Base-by-base conservation (phyloP, 129 eudicot species). In the Deinandra increscens region DNA sequence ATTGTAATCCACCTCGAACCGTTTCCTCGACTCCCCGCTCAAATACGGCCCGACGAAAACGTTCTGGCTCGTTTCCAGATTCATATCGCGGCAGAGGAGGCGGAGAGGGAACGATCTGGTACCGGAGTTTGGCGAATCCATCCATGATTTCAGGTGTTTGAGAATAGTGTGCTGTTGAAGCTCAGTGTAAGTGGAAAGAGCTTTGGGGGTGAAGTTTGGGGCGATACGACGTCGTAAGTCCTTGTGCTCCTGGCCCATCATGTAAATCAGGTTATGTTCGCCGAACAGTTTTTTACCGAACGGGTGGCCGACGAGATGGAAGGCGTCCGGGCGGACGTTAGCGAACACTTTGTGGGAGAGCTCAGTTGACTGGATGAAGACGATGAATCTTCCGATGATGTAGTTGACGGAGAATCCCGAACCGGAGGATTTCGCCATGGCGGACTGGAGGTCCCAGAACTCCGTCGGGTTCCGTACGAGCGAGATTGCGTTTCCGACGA, bases 171-270 rank as follows among this genome's bases (percentile, higher is more conserved):
- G 5, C 31, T 91, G 97, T 66, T 91, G 96, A 12, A 88, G 75
- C 29, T 63, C 44, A 0, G 84, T 82, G 80, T 91, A 91, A 9
- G 84, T 82, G 0, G 86, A 73, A 12, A 91, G 86, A 1, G 97
- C 96, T 42, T 39, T 82, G 0, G 96, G 94, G 0, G 96, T 91
- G 64, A 91, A 91, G 29, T 88, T 91, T 0, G 97, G 96, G 0
- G 97, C 97, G 11, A 91, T 84, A 2, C 86, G 94, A 26, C 97
- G 97, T 4, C 97, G 91, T n/a, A 91, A 64, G 9, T 91, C 96
- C 49, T 88, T 91, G 18, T 91, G 97, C 0, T 88, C 91, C 58
- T 88, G 91, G 0, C 96, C 97, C 74, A 82, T 71, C 94, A 88
- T 80, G 72, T 88, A 91, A 44, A 88, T 91, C 6, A 91, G 68